These are phyloP conservation scores for Emmonsiellopsis sp. DNA, from an alignment of 2,329 filamentous ascomycete genomes.

Conservation along the genomic window DNA sequence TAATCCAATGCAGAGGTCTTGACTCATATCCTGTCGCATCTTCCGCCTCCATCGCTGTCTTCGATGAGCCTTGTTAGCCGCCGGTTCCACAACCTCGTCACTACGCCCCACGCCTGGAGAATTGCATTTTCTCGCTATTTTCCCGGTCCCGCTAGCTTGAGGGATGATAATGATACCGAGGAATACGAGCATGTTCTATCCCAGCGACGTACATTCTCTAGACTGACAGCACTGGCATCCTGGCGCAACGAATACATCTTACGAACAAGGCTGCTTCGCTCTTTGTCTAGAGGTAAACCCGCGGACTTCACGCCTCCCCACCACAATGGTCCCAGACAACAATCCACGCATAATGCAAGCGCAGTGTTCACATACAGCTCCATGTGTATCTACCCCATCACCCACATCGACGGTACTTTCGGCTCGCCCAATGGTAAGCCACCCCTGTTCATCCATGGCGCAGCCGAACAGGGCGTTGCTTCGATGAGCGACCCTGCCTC, in stretches of 20 bases:
- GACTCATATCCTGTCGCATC: slow-evolving; percentile 82
- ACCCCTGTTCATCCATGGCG: slow-evolving; percentile 74
- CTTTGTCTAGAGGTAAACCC: slow-evolving; percentile 73
- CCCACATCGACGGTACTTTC: slow-evolving; percentile 71
- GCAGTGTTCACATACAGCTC: slow-evolving; percentile 81
- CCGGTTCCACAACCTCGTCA: slow-evolving; percentile 78
- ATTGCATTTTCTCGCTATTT: slow-evolving; percentile 89
- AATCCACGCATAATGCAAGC: slow-evolving; percentile 55
- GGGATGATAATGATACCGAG: slow-evolving; percentile 36
- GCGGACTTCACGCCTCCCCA: slow-evolving; percentile 42
- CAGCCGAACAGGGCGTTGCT: slow-evolving; percentile 67
- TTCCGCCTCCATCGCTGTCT: slow-evolving; percentile 75
- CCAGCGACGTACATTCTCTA: slow-evolving; percentile 70
- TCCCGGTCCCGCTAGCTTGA: slow-evolving; percentile 58
- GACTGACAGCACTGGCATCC: slow-evolving; percentile 74
- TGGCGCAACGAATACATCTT: slow-evolving; percentile 96
- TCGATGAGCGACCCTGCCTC: slow-evolving; percentile 69
- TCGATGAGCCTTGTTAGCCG: slow-evolving; percentile 78
- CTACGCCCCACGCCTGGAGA: slow-evolving; percentile 86
- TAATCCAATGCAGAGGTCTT: slow-evolving; percentile 61
- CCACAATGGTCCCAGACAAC: slow-evolving; percentile 45
- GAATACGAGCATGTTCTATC: slow-evolving; percentile 52
- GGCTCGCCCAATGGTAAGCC: slow-evolving; percentile 60
- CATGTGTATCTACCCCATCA: slow-evolving; percentile 69
- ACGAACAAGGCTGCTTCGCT: slow-evolving; percentile 73